A percentile compares a stretch with the other conserved stretches of the same genome.
These are phyloP conservation scores for Colletotrichum tropicicola DNA, from an alignment of 2,329 filamentous ascomycete genomes.

Conservation along the genomic window DNA sequence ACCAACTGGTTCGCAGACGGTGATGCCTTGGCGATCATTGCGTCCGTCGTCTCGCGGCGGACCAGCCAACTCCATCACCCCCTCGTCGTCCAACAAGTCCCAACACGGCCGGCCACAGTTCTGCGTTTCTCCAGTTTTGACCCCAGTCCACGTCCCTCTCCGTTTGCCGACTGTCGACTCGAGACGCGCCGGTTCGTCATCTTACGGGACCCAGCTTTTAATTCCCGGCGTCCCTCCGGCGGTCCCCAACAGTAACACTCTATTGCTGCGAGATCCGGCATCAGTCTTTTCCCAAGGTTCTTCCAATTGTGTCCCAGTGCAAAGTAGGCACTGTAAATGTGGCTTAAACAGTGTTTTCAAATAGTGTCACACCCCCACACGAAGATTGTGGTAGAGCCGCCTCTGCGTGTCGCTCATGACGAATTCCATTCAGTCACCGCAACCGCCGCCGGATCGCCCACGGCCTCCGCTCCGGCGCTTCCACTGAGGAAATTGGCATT, in stretches of 20 bases:
- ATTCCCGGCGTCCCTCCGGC: not conserved
- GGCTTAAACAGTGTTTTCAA: no score
- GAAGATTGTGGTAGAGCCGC: no score
- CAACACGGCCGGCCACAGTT: not conserved
- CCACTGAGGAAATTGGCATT: not conserved
- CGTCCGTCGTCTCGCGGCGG: not conserved
- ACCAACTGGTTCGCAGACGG: not conserved
- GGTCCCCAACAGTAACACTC: no score
- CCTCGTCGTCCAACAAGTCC: not conserved
- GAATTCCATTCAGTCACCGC: slow-evolving; percentile 21
- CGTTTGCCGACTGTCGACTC: slow-evolving; percentile 8
- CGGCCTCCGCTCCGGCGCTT: slow-evolving; percentile 12
- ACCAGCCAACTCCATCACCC: not conserved
- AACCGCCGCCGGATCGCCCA: not conserved
- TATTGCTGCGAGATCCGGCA: not conserved
- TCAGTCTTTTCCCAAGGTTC: not conserved
- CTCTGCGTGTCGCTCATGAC: not conserved
- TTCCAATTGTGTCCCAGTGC: not conserved
- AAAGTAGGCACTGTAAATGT: no score
- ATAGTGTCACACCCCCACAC: not conserved
- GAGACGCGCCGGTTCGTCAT: not conserved
- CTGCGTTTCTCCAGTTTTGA: not conserved
- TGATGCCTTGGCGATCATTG: not conserved
- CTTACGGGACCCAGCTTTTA: slow-evolving; percentile 10
- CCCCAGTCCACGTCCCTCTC: not conserved